Conservation (phyloP, 2,329 filamentous ascomycete genomes). For the Diaporthe amygdali region DNA sequence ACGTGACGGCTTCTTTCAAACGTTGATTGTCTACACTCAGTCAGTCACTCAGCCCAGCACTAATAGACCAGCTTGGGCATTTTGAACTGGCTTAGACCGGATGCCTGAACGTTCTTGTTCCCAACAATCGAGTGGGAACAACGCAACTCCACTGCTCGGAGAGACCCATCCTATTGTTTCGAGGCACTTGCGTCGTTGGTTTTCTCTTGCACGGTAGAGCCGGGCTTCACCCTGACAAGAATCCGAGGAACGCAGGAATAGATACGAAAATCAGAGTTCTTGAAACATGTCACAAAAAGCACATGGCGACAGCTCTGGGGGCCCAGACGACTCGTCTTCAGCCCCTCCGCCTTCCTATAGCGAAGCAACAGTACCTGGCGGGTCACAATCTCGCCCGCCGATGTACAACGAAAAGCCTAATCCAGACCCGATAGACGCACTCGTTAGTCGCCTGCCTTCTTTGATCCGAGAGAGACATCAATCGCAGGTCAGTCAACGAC, state of each 20-base stretch:
- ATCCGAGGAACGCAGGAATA: neutral
- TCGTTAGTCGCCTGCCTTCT: neutral
- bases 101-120: neutral
- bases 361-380: neutral
- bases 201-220: neutral
- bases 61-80: neutral
- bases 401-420: neutral
- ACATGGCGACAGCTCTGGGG: neutral
- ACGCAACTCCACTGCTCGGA: no score
- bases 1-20: neutral
- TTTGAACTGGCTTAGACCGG: neutral
- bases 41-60: neutral
- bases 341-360: slow-evolving; percentile 1
- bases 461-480: neutral
- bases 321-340: neutral
- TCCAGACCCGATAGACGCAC: neutral
- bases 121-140: neutral
- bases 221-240: neutral
- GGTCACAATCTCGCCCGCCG: neutral
- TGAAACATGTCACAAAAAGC: neutral
- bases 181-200: neutral
- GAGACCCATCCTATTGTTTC: neutral
- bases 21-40: no score
- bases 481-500: neutral
- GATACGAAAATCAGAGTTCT: neutral